Evolutionary conservation across 2,329 filamentous ascomycete genomes (phyloP).

Genomic region (Coleophoma cylindrospora): DNA sequence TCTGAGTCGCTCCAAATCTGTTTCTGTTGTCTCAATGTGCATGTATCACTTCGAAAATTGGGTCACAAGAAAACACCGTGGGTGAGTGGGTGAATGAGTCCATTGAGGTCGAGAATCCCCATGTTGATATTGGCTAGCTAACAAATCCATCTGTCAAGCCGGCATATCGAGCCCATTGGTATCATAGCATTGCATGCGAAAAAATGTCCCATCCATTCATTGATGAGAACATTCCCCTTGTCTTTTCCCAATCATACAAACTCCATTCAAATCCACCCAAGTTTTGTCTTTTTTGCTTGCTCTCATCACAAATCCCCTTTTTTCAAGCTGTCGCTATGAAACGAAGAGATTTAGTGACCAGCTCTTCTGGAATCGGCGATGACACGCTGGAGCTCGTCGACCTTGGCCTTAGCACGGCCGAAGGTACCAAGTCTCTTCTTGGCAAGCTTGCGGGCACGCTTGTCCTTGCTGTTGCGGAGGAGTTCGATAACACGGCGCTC

Average conservation of each 20-base stretch:
- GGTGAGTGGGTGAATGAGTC: too few relatives aligned
- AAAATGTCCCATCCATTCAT: too few relatives aligned
- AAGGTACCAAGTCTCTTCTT: conserved; percentile 99
- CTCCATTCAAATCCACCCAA: too few relatives aligned
- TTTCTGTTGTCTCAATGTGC: too few relatives aligned
- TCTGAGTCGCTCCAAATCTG: too few relatives aligned
- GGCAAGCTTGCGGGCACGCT: conserved; percentile 96
- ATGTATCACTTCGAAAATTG: too few relatives aligned
- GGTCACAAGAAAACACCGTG: too few relatives aligned
- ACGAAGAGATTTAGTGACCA: conserved; percentile 52
- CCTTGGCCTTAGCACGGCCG: conserved; percentile 98
- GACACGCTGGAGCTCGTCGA: conserved; percentile 96
- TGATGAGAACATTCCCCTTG: too few relatives aligned
- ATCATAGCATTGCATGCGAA: conserved; percentile 7
- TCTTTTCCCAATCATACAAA: too few relatives aligned
- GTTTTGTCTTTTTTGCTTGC: too few relatives aligned
- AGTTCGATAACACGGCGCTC: conserved; percentile 99
- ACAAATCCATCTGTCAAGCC: conserved; percentile 3
- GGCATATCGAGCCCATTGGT: conserved; percentile 4
- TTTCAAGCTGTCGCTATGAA: background rate
- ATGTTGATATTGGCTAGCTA: background rate
- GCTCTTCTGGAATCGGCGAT: conserved; percentile 91
- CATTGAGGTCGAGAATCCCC: too few relatives aligned
- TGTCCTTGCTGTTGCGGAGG: conserved; percentile 98
- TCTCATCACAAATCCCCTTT: too few relatives aligned